Evolutionary conservation across 2,329 filamentous ascomycete genomes (phyloP).

Genomic region (Teratosphaeriaceae sp.): DNA sequence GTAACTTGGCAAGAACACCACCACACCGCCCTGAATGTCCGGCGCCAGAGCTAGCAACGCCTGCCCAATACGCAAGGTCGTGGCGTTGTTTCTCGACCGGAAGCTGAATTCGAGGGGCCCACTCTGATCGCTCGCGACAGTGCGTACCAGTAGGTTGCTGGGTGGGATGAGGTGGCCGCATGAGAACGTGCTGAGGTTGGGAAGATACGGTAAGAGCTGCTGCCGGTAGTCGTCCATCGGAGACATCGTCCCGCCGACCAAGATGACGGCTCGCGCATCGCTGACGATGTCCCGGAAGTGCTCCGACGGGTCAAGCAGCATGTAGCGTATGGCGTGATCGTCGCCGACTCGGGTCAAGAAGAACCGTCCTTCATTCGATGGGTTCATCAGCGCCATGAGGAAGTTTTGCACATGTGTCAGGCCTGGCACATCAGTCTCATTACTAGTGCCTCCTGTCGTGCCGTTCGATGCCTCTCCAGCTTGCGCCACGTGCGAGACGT

Average conservation of each 20-base stretch:
- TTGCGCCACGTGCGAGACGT: conserved; percentile 59
- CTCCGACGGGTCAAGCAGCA: conserved; percentile 83
- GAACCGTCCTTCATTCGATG: conserved; percentile 60
- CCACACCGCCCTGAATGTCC: conserved; percentile 77
- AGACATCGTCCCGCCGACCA: conserved; percentile 96
- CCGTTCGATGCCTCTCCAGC: conserved; percentile 24
- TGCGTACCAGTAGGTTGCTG: conserved; percentile 72
- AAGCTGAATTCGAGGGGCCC: conserved; percentile 80
- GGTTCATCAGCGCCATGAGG: conserved; percentile 76
- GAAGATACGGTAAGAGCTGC: conserved; percentile 75
- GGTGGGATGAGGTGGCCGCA: conserved; percentile 91
- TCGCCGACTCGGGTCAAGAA: conserved; percentile 45
- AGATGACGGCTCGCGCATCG: conserved; percentile 75
- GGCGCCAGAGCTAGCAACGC: conserved; percentile 65
- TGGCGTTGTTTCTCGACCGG: conserved; percentile 62
- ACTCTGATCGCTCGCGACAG: conserved; percentile 48
- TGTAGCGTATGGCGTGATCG: conserved; percentile 66
- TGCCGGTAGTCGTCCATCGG: conserved; percentile 87
- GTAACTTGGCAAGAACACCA: conserved; percentile 95
- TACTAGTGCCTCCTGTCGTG: conserved; percentile 9
- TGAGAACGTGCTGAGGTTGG: conserved; percentile 68
- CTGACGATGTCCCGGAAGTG: conserved; percentile 85
- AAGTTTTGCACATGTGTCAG: conserved; percentile 62
- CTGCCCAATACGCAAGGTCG: conserved; percentile 64
- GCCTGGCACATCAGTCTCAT: conserved; percentile 35